Conservation (phyloP, 2,329 filamentous ascomycete species). For the Pseudodiploospora longispora region DNA sequence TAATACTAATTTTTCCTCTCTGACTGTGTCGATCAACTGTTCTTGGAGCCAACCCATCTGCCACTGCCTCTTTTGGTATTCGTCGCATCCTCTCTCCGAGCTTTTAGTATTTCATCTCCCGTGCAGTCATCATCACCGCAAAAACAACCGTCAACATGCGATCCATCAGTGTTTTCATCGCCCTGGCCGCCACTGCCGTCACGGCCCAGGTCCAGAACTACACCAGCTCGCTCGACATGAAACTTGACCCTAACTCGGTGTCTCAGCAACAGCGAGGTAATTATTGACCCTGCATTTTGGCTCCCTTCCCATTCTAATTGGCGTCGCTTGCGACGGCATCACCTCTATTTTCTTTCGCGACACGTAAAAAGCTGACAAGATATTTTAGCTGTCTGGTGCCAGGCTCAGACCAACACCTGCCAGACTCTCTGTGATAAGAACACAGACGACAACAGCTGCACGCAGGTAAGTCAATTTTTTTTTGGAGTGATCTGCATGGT, state of each 20-base stretch:
- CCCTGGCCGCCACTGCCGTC: conserved; percentile 36
- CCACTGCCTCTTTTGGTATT: too few relatives aligned
- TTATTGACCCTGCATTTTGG: conserved; percentile 13
- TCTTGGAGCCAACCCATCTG: too few relatives aligned
- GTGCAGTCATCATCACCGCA: too few relatives aligned
- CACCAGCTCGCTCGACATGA: conserved; percentile 32
- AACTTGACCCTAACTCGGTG: conserved; percentile 31
- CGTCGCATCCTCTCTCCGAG: too few relatives aligned
- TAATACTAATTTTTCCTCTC: too few relatives aligned
- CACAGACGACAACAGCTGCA: conserved; percentile 35
- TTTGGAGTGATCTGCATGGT: conserved; percentile 2
- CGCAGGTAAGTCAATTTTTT: conserved; percentile 30
- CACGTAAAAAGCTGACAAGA: background rate
- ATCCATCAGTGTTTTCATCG: conserved; percentile 30
- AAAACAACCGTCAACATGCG: conserved; percentile 30
- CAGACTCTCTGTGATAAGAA: conserved; percentile 34
- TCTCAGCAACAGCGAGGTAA: conserved; percentile 30
- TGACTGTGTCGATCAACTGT: too few relatives aligned
- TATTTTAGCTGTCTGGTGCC: conserved; percentile 41
- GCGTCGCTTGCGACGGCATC: too few relatives aligned
- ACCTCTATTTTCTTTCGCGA: background rate
- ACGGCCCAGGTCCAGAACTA: conserved; percentile 37
- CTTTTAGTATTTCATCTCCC: too few relatives aligned
- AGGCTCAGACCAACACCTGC: conserved; percentile 43
- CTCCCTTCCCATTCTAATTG: background rate